Conservation (phyloP, 2,329 filamentous ascomycete genomes). For the Penicillium rolfsii region DNA sequence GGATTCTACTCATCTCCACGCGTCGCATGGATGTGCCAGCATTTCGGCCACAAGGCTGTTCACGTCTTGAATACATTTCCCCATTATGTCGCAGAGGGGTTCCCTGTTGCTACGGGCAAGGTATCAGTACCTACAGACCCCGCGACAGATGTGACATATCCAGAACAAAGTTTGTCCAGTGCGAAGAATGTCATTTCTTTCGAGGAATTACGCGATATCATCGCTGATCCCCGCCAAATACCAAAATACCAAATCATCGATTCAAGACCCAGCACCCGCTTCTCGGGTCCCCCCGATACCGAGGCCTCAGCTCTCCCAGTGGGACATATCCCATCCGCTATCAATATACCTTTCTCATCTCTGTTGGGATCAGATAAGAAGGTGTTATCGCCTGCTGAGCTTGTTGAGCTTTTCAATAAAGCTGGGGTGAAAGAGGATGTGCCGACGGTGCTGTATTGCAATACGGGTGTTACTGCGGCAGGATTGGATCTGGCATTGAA, state of each 20-base stretch:
- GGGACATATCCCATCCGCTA: slow-evolving; percentile 1
- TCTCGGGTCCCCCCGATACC: neutral
- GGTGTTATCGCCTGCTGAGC: neutral
- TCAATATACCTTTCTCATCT: slow-evolving; percentile 4
- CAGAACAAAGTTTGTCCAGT: neutral
- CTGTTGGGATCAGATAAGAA: neutral
- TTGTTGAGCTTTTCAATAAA: neutral
- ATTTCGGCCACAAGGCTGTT: slow-evolving; percentile 33
- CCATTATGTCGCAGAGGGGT: slow-evolving; percentile 25
- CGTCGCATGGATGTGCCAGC: slow-evolving; percentile 33
- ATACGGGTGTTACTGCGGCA: slow-evolving; percentile 37
- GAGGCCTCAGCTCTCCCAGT: neutral
- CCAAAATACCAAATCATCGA: slow-evolving; percentile 3
- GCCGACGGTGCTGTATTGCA: slow-evolving; percentile 33
- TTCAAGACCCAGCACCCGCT: neutral
- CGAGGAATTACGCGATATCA: neutral
- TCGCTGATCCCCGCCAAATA: neutral
- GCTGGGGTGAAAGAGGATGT: slow-evolving; percentile 16
- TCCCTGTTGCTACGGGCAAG: slow-evolving; percentile 20
- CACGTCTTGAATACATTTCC: slow-evolving; percentile 39
- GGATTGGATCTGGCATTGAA: slow-evolving; percentile 31
- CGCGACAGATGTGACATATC: neutral
- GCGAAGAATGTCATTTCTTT: neutral
- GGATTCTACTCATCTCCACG: slow-evolving; percentile 37
- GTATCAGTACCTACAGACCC: neutral